phyloP scores from a whole-genome alignment of 2,329 filamentous ascomycete genomes.

The Aspergillus novofumigatus region DNA sequence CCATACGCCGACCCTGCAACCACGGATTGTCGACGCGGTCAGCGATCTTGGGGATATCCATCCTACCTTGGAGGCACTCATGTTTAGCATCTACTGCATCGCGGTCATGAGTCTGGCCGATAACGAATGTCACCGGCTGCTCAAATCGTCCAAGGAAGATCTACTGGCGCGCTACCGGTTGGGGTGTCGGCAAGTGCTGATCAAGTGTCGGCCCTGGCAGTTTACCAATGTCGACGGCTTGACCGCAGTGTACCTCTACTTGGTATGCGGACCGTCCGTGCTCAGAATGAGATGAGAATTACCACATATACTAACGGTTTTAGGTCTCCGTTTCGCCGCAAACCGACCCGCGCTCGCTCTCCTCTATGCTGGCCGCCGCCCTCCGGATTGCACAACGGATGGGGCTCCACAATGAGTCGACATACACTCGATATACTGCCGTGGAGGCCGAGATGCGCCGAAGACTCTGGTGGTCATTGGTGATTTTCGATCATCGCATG shows the following conservation, averaged over 20 bases:
- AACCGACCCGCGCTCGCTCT: slow-evolving; percentile 56
- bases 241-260: background rate
- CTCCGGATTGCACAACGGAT: slow-evolving; percentile 65
- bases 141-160: slow-evolving; percentile 24
- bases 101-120: slow-evolving; percentile 53
- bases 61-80: slow-evolving; percentile 59
- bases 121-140: slow-evolving; percentile 47
- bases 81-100: slow-evolving; percentile 63
- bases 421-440: slow-evolving; percentile 41
- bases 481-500: slow-evolving; percentile 64
- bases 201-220: slow-evolving; percentile 38
- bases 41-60: slow-evolving; percentile 52
- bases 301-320: too few relatives aligned
- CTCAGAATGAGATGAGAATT: too few relatives aligned
- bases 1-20: slow-evolving; percentile 62
- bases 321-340: too few relatives aligned
- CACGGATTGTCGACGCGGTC: slow-evolving; percentile 58
- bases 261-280: background rate
- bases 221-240: slow-evolving; percentile 13
- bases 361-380: slow-evolving; percentile 61
- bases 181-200: slow-evolving; percentile 42
- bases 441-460: slow-evolving; percentile 67
- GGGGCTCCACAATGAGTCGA: slow-evolving; percentile 63
- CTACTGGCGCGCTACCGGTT: slow-evolving; percentile 39
- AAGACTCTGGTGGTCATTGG: slow-evolving; percentile 68